A percentile compares a stretch with the other conserved stretches of the same genome.
Evolutionary conservation across 768 basidiomycete genomes (phyloP).

Genomic region (Hypholoma fasciculare): DNA sequence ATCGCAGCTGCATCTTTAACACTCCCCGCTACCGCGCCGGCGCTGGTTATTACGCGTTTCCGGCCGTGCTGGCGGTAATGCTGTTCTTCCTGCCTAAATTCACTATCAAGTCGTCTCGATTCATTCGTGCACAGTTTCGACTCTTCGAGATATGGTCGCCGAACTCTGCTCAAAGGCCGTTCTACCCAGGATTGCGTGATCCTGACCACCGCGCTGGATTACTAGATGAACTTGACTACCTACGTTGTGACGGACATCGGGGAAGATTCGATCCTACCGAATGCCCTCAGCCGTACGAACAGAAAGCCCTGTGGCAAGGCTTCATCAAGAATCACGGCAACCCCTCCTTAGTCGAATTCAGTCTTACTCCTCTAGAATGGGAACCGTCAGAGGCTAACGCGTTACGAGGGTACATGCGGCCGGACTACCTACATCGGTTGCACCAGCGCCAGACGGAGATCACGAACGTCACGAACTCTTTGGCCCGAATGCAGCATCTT

Average conservation of each 20-base stretch:
- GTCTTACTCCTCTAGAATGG: not conserved
- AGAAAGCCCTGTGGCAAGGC: not conserved
- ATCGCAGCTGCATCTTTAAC: not conserved
- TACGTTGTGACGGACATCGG: not conserved
- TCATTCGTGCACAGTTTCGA: not conserved
- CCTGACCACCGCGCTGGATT: not conserved
- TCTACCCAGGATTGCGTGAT: not conserved
- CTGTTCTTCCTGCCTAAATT: not conserved
- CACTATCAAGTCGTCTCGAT: not conserved
- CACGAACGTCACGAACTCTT: not conserved
- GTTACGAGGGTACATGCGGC: not conserved
- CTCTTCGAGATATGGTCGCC: not conserved
- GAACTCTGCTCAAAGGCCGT: not conserved
- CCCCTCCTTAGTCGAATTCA: not conserved
- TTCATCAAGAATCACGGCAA: not conserved
- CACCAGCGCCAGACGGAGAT: not conserved
- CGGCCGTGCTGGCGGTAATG: not conserved
- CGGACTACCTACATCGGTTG: not conserved
- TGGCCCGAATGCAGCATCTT: not conserved
- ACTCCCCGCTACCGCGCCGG: not conserved
- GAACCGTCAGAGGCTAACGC: not conserved
- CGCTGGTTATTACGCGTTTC: not conserved
- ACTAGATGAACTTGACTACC: not conserved
- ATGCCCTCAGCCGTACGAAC: not conserved
- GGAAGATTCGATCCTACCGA: not conserved